Base-by-base conservation (phyloP, 768 basidiomycete species). In the Phylloporus rhodoxanthus region DNA sequence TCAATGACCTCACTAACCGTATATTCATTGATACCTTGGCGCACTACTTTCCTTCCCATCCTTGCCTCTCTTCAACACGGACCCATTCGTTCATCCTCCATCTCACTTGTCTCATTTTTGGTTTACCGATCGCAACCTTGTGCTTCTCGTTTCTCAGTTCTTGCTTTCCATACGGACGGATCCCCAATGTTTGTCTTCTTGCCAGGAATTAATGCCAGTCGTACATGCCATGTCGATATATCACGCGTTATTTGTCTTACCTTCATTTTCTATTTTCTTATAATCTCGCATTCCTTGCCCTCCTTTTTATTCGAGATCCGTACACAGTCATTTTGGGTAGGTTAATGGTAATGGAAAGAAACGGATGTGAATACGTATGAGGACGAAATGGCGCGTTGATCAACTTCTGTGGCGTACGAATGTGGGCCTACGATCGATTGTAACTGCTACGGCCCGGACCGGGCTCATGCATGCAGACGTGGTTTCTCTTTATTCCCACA, bases 121-220 rank as follows among this genome's bases (percentile, higher is more conserved):
- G 40, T 47, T 17, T 42, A 23, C 42, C 37, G 8, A 44, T 29
- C 9, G 20, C 48, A 47, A 15, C 43, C 5, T 23, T 23, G 29
- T 20, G 40, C 38, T 14, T 41, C 51, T 47, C 37, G 28, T 30
- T 48, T 43, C 13, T 42, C 41, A 15, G 11, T 39, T 13, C 34
- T 47, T 47, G 43, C 39, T 43, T 46, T 48, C 9, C 29, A 43
- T 20, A n/a, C 46, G 39, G 29, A 59, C 42, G 44, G 44, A 52
- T 9, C 26, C 5, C 15, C 41, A 26, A 42, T 44, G 34, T 36
- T 36, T 45, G 38, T 32, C 15, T 29, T 25, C 53, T 48, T 62
- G 48, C 50, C 52, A 43, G 54, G 59, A 56, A 52, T 52, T 37
- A 37, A 59, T 56, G 41, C 57, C 46, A 36, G 42, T 21, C 34